phyloP scores from a whole-genome alignment of 108 stramenopile species.

The Cyclostephanos tholiformis region DNA sequence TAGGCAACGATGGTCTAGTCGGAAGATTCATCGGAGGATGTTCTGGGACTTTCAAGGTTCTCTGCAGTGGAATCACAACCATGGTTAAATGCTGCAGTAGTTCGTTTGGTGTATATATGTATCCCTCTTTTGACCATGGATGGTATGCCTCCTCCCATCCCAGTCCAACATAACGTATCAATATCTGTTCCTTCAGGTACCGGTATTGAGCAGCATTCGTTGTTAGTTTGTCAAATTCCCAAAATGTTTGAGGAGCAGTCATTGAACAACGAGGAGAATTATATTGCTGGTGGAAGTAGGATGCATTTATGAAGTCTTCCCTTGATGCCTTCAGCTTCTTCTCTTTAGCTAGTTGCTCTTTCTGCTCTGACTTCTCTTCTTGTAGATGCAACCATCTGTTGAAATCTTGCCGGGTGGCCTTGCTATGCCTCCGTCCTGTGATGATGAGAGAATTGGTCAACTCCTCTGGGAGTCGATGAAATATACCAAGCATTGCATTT shows the following conservation, averaged over 20 bases:
- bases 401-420: background rate
- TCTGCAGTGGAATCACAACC: background rate
- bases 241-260: too few species aligned
- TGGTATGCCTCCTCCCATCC: conserved; percentile 4
- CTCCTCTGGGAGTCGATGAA: too few species aligned
- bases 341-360: background rate
- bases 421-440: background rate
- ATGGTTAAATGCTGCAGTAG: background rate
- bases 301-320: conserved; percentile 17
- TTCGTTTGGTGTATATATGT: background rate
- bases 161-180: background rate
- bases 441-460: background rate
- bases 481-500: too few species aligned
- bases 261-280: too few species aligned
- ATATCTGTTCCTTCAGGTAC: conserved; percentile 1
- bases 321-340: background rate
- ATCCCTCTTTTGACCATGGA: background rate
- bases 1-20: conserved; percentile 1
- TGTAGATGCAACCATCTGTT: background rate
- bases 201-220: too few species aligned
- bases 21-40: background rate
- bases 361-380: background rate
- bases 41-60: background rate
- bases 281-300: conserved; percentile 3
- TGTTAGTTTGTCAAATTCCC: too few species aligned